phyloP scores from a whole-genome alignment of 2,329 filamentous ascomycete genomes.

The Cordyceps cateniannulata region DNA sequence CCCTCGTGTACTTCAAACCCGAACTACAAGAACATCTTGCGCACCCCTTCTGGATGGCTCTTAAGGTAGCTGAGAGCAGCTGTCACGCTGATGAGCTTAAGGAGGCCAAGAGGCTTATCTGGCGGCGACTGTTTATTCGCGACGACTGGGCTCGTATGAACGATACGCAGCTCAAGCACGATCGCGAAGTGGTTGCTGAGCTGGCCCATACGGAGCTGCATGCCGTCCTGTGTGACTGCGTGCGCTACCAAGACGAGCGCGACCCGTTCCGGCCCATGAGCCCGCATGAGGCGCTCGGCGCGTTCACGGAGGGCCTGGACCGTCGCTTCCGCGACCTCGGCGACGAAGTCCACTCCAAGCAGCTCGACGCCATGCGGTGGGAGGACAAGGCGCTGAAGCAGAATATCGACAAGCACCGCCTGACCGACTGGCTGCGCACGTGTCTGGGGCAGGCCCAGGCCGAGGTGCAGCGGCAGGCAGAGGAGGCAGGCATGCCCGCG shows the following conservation, averaged over 20 bases:
- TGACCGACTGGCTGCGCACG: conserved; percentile 59
- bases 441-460: conserved; percentile 32
- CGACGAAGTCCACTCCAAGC: conserved; percentile 56
- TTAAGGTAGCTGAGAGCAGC: conserved; percentile 53
- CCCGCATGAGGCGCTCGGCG: conserved; percentile 51
- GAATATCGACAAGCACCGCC: conserved; percentile 59
- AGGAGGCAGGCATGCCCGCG: conserved; percentile 16
- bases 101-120: conserved; percentile 60
- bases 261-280: conserved; percentile 38
- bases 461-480: conserved; percentile 28
- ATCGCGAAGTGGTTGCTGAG: conserved; percentile 57
- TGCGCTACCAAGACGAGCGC: conserved; percentile 45
- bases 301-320: conserved; percentile 55
- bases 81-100: conserved; percentile 50
- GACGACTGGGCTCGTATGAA: conserved; percentile 83
- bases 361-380: conserved; percentile 63
- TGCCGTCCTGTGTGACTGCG: conserved; percentile 57
- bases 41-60: conserved; percentile 69
- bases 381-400: conserved; percentile 63
- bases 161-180: conserved; percentile 67
- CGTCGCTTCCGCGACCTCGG: conserved; percentile 54
- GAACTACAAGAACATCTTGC: conserved; percentile 46
- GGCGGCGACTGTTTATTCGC: conserved; percentile 77
- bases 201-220: conserved; percentile 63
- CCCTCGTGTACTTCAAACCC: conserved; percentile 54